A percentile compares a stretch with the other conserved stretches of the same genome.
Conservation (phyloP, 1,284 basidiomycete genomes). For the Melanopsichium pennsylvanicum region DNA sequence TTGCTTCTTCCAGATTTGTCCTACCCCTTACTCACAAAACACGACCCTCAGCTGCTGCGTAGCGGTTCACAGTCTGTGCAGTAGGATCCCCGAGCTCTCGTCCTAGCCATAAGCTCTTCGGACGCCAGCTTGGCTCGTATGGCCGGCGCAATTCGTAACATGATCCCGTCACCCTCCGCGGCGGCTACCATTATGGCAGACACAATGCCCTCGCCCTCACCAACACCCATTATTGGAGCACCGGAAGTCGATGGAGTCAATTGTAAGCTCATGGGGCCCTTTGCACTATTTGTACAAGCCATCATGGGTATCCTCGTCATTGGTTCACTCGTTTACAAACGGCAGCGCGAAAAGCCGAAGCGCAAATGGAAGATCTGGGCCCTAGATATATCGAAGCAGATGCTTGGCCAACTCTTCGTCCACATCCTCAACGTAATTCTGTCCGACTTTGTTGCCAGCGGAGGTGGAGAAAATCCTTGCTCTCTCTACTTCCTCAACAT, state of each 20-base stretch:
- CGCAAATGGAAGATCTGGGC: constrained; percentile 91
- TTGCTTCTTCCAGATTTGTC: background rate
- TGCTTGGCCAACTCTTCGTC: constrained; percentile 88
- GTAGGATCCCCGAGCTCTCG: background rate
- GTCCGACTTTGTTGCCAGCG: constrained; percentile 47
- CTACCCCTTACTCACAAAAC: background rate
- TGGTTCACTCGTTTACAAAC: constrained; percentile 83
- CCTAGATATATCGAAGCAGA: constrained; percentile 72
- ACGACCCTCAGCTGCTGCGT: background rate
- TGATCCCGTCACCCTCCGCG: constrained; percentile 7
- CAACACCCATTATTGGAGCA: constrained; percentile 20
- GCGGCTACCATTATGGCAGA: constrained; percentile 3
- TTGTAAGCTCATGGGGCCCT: constrained; percentile 59
- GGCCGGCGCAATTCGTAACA: constrained; percentile 9
- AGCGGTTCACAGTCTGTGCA: background rate
- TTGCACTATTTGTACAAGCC: constrained; percentile 71
- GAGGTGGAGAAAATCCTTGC: constrained; percentile 56
- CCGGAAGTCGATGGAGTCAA: constrained; percentile 51
- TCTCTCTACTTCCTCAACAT: constrained; percentile 87
- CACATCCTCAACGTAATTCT: constrained; percentile 84
- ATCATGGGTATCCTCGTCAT: constrained; percentile 88
- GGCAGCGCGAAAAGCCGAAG: constrained; percentile 83
- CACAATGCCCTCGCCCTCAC: constrained; percentile 12
- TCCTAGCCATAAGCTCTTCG: constrained; percentile 14
- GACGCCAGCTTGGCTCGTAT: constrained; percentile 4